Conservation (phyloP, 2,329 filamentous ascomycete species). For the Diaporthe amygdali region DNA sequence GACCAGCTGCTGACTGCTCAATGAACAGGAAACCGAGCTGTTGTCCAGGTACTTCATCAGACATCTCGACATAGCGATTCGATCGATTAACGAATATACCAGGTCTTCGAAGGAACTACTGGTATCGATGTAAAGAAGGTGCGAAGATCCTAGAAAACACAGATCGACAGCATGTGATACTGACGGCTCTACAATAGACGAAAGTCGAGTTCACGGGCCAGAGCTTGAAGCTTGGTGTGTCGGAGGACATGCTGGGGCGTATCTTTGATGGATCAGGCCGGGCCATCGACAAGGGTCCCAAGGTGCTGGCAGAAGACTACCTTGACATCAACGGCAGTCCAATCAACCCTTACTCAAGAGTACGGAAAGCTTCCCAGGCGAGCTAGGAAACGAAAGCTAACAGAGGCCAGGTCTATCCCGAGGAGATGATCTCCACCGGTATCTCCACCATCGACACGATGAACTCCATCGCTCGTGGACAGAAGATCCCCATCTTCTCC, state of each 20-base stretch:
- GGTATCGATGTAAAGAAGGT: constrained; percentile 99
- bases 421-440: constrained; percentile 99
- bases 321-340: constrained; percentile 98
- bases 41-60: constrained; percentile 77
- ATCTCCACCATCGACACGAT: constrained; percentile 99
- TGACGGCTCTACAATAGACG: constrained; percentile 62
- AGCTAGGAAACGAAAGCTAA: constrained; percentile 24
- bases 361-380: constrained; percentile 48
- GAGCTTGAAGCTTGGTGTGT: constrained; percentile 97
- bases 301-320: constrained; percentile 97
- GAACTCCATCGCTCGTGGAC: constrained; percentile 96
- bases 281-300: constrained; percentile 98
- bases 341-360: constrained; percentile 97
- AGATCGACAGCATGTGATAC: neutral
- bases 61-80: constrained; percentile 9
- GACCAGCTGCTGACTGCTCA: constrained; percentile 4
- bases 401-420: constrained; percentile 80
- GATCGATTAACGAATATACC: constrained; percentile 37
- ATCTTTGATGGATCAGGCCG: constrained; percentile 98
- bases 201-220: constrained; percentile 97
- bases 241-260: constrained; percentile 98
- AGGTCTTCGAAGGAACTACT: constrained; percentile 97
- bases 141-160: constrained; percentile 31
- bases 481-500: constrained; percentile 99
- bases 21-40: constrained; percentile 79